These are phyloP conservation scores for Taiozyma sp. DNA, from an alignment of 1,139 yeast species.

Conservation along the genomic window DNA sequence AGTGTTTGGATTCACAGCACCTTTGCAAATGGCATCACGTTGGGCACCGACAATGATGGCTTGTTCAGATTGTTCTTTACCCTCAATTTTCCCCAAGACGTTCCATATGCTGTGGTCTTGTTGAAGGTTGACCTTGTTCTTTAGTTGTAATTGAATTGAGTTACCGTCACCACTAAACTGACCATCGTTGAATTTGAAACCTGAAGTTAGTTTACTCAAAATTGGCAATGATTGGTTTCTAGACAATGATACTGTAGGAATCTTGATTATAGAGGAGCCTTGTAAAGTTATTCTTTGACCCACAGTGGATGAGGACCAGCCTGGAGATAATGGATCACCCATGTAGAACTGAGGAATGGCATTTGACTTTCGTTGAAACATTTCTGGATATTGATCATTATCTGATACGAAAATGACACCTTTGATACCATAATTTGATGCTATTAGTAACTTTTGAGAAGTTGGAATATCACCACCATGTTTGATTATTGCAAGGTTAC, in stretches of 20 bases:
- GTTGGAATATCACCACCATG: constrained; percentile 49
- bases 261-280: constrained; percentile 50
- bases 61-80: constrained; percentile 73
- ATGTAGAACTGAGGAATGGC: constrained; percentile 63
- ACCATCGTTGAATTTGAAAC: constrained; percentile 37
- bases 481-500: constrained; percentile 53
- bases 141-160: constrained; percentile 30
- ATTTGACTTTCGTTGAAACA: constrained; percentile 60
- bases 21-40: constrained; percentile 75
- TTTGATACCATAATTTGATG: constrained; percentile 45
- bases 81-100: constrained; percentile 71
- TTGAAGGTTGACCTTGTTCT: constrained; percentile 45
- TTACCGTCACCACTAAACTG: constrained; percentile 30
- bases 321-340: constrained; percentile 81
- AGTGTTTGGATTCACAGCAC: constrained; percentile 68
- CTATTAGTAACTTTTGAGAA: constrained; percentile 48
- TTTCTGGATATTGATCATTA: constrained; percentile 29
- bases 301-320: constrained; percentile 52
- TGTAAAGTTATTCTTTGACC: constrained; percentile 34
- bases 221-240: constrained; percentile 60
- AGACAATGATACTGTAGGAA: constrained; percentile 77
- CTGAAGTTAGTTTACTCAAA: constrained; percentile 44
- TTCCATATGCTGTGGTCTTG: constrained; percentile 75
- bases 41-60: constrained; percentile 82
- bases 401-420: constrained; percentile 48